Conservation (phyloP, 2,329 filamentous ascomycete genomes). For the Bertia moriformis region DNA sequence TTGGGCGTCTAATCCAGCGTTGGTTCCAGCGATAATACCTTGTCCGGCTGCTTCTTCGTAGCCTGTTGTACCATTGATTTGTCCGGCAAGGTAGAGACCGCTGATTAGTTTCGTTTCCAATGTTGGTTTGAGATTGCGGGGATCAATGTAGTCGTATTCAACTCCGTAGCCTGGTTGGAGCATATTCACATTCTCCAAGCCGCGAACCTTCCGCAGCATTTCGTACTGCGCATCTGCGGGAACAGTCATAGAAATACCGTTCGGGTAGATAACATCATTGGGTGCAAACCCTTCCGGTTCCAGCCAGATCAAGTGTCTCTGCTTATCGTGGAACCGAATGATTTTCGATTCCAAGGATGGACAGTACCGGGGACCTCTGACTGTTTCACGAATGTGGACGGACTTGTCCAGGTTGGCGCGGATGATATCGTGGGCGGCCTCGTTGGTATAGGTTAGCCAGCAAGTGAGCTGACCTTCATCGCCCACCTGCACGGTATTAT, state of each 20-base stretch:
- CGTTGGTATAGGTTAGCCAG: constrained; percentile 76
- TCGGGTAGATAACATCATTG: constrained; percentile 82
- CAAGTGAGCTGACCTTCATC: constrained; percentile 65
- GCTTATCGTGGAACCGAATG: constrained; percentile 69
- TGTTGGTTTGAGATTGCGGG: constrained; percentile 71
- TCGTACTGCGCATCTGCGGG: constrained; percentile 74
- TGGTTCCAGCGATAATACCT: constrained; percentile 82
- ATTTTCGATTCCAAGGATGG: constrained; percentile 91
- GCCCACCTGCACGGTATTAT: constrained; percentile 56
- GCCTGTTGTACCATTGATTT: constrained; percentile 95
- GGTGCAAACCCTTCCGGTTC: constrained; percentile 82
- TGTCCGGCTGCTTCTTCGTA: constrained; percentile 96
- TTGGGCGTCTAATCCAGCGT: constrained; percentile 70
- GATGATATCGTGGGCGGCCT: constrained; percentile 67
- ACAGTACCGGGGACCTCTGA: constrained; percentile 88
- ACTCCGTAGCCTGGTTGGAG: constrained; percentile 91
- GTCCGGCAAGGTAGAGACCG: constrained; percentile 81
- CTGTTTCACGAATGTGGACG: constrained; percentile 87
- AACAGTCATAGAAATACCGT: constrained; percentile 93
- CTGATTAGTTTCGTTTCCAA: constrained; percentile 85
- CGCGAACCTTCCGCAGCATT: constrained; percentile 73
- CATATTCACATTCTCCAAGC: constrained; percentile 80
- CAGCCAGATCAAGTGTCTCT: constrained; percentile 82
- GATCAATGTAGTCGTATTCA: constrained; percentile 97
- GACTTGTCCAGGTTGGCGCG: constrained; percentile 85